Evolutionary conservation across 2,329 filamentous ascomycete genomes (phyloP).

Genomic region (Paraphoma sp.): DNA sequence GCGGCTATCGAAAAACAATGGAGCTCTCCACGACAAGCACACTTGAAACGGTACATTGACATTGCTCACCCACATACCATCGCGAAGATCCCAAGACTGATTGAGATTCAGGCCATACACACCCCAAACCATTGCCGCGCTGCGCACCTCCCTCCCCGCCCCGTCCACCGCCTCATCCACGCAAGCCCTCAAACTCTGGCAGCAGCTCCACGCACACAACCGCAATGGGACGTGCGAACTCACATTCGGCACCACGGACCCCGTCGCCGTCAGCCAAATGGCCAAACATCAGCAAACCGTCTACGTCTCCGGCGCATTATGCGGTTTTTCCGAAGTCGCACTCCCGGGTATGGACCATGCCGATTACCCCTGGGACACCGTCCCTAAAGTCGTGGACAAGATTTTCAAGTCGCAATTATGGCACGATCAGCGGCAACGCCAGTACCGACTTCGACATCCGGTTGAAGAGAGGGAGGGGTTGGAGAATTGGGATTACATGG

Average conservation of each 20-base stretch:
- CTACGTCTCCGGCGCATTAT: slow-evolving; percentile 52
- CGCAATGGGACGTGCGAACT: slow-evolving; percentile 45
- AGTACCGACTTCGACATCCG: slow-evolving; percentile 44
- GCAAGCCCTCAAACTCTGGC: slow-evolving; percentile 49
- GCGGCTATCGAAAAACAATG: slow-evolving; percentile 46
- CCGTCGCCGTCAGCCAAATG: slow-evolving; percentile 46
- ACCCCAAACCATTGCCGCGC: slow-evolving; percentile 43
- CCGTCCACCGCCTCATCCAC: slow-evolving; percentile 36
- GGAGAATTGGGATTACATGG: slow-evolving; percentile 50
- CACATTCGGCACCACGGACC: slow-evolving; percentile 51
- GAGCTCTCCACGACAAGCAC: slow-evolving; percentile 22
- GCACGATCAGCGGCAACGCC: slow-evolving; percentile 51
- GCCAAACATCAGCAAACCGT: slow-evolving; percentile 49
- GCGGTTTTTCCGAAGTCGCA: slow-evolving; percentile 47
- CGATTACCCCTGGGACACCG: slow-evolving; percentile 54
- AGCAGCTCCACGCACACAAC: slow-evolving; percentile 42
- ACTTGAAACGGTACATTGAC: slow-evolving; percentile 16
- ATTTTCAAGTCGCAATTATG: slow-evolving; percentile 51
- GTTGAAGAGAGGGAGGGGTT: slow-evolving; percentile 38
- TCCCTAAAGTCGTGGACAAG: slow-evolving; percentile 51
- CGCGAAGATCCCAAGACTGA: background rate
- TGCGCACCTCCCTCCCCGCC: slow-evolving; percentile 36
- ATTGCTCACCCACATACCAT: background rate
- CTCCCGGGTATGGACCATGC: slow-evolving; percentile 51
- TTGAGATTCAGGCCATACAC: slow-evolving; percentile 36